Evolutionary conservation across 2,329 filamentous ascomycete species (phyloP).

Genomic region (Neonectria ditissima): DNA sequence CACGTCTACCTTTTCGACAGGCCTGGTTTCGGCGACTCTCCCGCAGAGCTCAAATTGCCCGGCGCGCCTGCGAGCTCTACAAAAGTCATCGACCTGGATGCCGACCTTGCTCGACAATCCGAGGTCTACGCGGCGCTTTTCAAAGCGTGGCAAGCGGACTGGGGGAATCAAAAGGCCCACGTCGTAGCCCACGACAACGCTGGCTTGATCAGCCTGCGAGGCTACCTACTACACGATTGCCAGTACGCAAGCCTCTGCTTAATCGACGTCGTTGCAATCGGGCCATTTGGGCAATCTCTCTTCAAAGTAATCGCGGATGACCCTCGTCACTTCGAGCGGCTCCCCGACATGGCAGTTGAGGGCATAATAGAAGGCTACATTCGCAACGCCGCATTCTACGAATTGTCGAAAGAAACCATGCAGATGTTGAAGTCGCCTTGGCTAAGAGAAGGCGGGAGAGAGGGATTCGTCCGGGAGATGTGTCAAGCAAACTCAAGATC

Average conservation of each 20-base stretch:
- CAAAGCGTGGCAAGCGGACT: conserved; percentile 46
- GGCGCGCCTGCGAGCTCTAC: conserved; percentile 9
- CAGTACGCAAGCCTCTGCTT: conserved; percentile 55
- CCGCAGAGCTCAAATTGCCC: conserved; percentile 40
- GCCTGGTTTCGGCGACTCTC: conserved; percentile 57
- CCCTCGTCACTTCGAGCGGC: conserved; percentile 49
- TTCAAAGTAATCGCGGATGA: conserved; percentile 56
- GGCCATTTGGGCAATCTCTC: conserved; percentile 56
- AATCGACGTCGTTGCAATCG: conserved; percentile 57
- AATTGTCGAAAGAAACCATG: conserved; percentile 48
- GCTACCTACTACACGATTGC: conserved; percentile 51
- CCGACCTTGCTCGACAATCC: conserved; percentile 53
- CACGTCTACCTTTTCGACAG: conserved; percentile 59
- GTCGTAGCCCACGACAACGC: conserved; percentile 60
- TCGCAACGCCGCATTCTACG: conserved; percentile 50
- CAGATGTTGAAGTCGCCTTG: conserved; percentile 52
- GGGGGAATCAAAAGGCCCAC: conserved; percentile 46
- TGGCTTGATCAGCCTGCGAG: conserved; percentile 55
- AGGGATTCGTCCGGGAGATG: conserved; percentile 56
- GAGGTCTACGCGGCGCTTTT: conserved; percentile 54
- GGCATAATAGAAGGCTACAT: conserved; percentile 56
- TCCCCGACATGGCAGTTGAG: conserved; percentile 50
- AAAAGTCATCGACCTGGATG: conserved; percentile 44
- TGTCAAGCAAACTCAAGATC: conserved; percentile 43
- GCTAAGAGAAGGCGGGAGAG: conserved; percentile 45